phyloP scores from a whole-genome alignment of 441 rosid genomes.

The Codiaeum variegatum region DNA sequence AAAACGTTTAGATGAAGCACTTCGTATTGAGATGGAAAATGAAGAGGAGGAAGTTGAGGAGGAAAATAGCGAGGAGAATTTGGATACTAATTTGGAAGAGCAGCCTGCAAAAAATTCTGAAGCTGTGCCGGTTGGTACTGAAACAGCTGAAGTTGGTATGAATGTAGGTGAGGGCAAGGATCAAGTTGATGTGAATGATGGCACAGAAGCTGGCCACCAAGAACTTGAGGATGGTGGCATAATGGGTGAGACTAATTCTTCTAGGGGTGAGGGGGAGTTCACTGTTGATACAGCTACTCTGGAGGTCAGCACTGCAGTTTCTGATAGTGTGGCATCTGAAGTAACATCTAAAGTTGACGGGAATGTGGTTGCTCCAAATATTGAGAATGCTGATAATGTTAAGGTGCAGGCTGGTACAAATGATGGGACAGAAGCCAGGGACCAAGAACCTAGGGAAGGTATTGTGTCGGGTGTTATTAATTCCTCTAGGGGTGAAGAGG shows the following conservation, averaged over 20 bases:
- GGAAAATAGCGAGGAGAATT: constrained; percentile 8
- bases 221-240: constrained; percentile 23
- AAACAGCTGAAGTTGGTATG: constrained; percentile 21
- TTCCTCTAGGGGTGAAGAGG: constrained; percentile 28
- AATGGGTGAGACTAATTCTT: constrained; percentile 18
- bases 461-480: constrained; percentile 15
- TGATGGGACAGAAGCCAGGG: constrained; percentile 28
- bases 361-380: constrained; percentile 19
- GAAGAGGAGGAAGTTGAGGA: constrained; percentile 27
- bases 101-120: constrained; percentile 27
- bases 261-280: constrained; percentile 26
- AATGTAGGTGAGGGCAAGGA: constrained; percentile 34
- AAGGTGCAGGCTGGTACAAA: constrained; percentile 39
- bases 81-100: constrained; percentile 13
- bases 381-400: constrained; percentile 34
- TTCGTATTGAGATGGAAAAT: constrained; percentile 61
- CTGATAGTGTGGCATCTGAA: constrained; percentile 31
- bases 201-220: constrained; percentile 26
- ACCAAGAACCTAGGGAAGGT: constrained; percentile 23
- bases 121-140: constrained; percentile 26
- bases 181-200: constrained; percentile 39
- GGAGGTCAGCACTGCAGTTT: constrained; percentile 23
- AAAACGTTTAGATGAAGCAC: constrained; percentile 70
- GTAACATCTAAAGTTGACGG: constrained; percentile 18
- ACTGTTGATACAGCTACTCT: constrained; percentile 15